Percentiles rank a stretch among this genome's conserved stretches.
Evolutionary conservation across 257 asterid species (phyloP).

Genomic region (Nemophila menziesii): DNA sequence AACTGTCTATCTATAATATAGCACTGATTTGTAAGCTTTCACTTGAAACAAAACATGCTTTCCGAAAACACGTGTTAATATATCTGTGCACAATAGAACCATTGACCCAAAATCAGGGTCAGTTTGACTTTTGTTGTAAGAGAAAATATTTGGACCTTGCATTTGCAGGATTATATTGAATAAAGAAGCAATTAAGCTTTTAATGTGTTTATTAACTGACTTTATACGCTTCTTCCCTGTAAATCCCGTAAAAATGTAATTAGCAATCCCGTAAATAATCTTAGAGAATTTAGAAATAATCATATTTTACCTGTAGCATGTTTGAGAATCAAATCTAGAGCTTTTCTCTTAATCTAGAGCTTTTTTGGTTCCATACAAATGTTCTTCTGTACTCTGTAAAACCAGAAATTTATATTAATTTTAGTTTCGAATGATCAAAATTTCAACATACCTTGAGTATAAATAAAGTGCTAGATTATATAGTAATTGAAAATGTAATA

Average conservation of each 20-base stretch:
- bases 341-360: too few relatives aligned
- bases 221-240: slow-evolving; percentile 58
- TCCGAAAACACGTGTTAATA: slow-evolving; percentile 54
- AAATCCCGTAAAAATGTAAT: slow-evolving; percentile 23
- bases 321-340: too few relatives aligned
- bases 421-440: too few relatives aligned
- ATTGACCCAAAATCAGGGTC: slow-evolving; percentile 75
- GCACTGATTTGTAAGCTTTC: too few relatives aligned
- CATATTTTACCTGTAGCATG: too few relatives aligned
- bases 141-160: slow-evolving; percentile 61
- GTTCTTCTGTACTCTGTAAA: too few relatives aligned
- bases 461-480: slow-evolving; percentile 82
- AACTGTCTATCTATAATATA: too few relatives aligned
- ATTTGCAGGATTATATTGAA: slow-evolving; percentile 66
- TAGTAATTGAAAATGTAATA: slow-evolving; percentile 90
- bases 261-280: too few relatives aligned
- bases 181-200: slow-evolving; percentile 60
- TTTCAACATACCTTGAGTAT: slow-evolving; percentile 81
- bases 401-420: too few relatives aligned
- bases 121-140: slow-evolving; percentile 14
- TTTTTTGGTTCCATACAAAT: too few relatives aligned
- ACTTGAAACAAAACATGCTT: slow-evolving; percentile 46
- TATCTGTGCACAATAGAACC: slow-evolving; percentile 57
- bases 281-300: too few relatives aligned
- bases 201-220: slow-evolving; percentile 48